phyloP scores from a whole-genome alignment of 1,139 yeast species.

The Taphrina pruni region DNA sequence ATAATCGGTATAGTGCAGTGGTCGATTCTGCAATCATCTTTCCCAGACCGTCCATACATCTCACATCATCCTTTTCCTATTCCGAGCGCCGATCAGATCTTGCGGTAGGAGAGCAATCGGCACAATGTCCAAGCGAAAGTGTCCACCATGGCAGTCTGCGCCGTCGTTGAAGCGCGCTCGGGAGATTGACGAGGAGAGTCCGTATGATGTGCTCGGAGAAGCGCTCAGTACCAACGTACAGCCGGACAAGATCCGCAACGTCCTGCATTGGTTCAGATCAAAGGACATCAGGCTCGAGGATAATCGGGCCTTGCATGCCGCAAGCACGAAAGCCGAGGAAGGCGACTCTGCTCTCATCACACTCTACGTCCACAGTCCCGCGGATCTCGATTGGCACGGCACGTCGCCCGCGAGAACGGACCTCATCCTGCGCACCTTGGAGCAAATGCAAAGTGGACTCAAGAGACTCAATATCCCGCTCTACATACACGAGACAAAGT shows the following conservation, averaged over 20 bases:
- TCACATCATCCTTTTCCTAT: background rate
- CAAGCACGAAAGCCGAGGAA: conserved; percentile 51
- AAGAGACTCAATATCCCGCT: conserved; percentile 55
- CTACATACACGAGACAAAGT: conserved; percentile 52
- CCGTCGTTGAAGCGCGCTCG: conserved; percentile 36
- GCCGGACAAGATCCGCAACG: conserved; percentile 41
- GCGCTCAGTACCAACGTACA: conserved; percentile 13
- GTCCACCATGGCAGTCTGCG: conserved; percentile 38
- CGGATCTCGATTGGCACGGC: conserved; percentile 56
- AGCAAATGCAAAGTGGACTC: conserved; percentile 51
- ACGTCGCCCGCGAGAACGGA: conserved; percentile 57
- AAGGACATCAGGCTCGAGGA: conserved; percentile 56
- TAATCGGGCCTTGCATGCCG: conserved; percentile 55
- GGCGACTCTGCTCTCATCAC: conserved; percentile 52
- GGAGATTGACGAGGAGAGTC: conserved; percentile 36
- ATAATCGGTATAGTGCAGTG: no score
- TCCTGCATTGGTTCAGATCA: conserved; percentile 58
- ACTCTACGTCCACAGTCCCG: conserved; percentile 55
- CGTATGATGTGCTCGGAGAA: conserved; percentile 21
- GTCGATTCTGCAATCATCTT: background rate
- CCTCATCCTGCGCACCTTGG: conserved; percentile 54
- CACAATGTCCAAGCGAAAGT: conserved; percentile 29
- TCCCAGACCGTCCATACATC: background rate
- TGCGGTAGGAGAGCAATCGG: conserved; percentile 10
- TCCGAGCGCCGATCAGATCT: background rate